Percentiles rank a stretch among this genome's conserved stretches.
These are phyloP conservation scores for Sclerotinia subarctica DNA, from an alignment of 2,329 filamentous ascomycete genomes.

Conservation along the genomic window DNA sequence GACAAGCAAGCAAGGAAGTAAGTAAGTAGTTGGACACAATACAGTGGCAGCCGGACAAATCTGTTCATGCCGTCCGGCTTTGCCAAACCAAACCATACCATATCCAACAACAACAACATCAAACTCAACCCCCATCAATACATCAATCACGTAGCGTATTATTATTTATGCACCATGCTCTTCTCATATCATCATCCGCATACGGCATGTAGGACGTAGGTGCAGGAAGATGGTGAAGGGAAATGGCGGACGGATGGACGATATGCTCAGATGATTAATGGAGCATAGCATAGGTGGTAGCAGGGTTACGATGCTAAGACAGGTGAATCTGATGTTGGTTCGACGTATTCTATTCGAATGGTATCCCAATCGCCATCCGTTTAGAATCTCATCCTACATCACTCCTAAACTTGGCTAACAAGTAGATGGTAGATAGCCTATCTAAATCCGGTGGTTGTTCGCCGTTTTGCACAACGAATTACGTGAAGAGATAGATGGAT, in stretches of 20 bases:
- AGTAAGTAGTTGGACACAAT: slow-evolving; percentile 20
- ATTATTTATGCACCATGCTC: slow-evolving; percentile 25
- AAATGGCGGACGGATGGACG: slow-evolving; percentile 1
- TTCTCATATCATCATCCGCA: slow-evolving; percentile 19
- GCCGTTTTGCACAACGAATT: slow-evolving; percentile 4
- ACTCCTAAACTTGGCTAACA: background rate
- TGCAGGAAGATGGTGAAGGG: slow-evolving; percentile 6
- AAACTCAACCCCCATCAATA: slow-evolving; percentile 19
- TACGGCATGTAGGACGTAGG: slow-evolving; percentile 15
- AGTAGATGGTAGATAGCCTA: background rate
- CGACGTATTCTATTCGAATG: background rate
- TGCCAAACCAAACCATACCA: slow-evolving; percentile 22
- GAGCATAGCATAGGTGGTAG: background rate
- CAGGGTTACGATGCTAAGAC: slow-evolving; percentile 9
- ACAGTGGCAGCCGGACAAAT: slow-evolving; percentile 22
- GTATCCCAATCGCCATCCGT: background rate
- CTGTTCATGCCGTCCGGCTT: slow-evolving; percentile 21
- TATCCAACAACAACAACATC: slow-evolving; percentile 14
- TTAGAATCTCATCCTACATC: slow-evolving; percentile 5
- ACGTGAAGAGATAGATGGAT: background rate
- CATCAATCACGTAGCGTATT: slow-evolving; percentile 13
- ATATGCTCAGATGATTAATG: slow-evolving; percentile 18
- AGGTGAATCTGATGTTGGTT: slow-evolving; percentile 10
- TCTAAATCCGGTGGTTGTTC: slow-evolving; percentile 10
- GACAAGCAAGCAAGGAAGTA: background rate